Evolutionary conservation across 257 asterid species (phyloP).

Genomic region (Plantago ovata): DNA sequence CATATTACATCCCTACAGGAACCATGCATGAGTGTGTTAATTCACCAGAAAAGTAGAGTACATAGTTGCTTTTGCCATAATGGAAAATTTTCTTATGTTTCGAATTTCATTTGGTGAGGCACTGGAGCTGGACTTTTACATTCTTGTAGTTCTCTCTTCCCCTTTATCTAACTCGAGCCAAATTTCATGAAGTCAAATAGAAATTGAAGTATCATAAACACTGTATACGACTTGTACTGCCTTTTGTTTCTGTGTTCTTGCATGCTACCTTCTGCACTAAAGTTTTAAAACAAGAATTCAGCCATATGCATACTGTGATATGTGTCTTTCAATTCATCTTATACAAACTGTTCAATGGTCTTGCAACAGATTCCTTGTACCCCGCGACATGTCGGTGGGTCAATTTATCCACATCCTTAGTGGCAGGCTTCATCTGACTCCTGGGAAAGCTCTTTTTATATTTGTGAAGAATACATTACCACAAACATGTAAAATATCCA

Average conservation of each 20-base stretch:
- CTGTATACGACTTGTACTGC: too few relatives aligned
- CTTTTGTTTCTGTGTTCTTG: background rate
- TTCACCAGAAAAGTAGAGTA: too few relatives aligned
- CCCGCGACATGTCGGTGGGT: conserved; percentile 94
- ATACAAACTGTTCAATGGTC: background rate
- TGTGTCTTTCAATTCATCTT: background rate
- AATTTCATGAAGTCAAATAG: too few relatives aligned
- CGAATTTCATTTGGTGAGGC: too few relatives aligned
- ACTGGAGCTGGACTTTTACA: background rate
- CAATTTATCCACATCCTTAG: conserved; percentile 82
- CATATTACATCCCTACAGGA: background rate
- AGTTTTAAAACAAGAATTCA: background rate
- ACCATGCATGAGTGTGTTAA: background rate
- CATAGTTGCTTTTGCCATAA: too few relatives aligned
- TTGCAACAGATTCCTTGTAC: conserved; percentile 72
- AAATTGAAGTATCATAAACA: too few relatives aligned
- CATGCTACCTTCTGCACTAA: background rate
- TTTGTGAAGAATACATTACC: conserved; percentile 86
- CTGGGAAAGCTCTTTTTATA: conserved; percentile 90
- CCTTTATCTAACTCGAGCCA: too few relatives aligned
- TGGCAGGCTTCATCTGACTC: conserved; percentile 78
- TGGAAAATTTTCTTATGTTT: too few relatives aligned
- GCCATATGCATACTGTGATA: background rate
- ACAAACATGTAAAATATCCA: conserved; percentile 61
- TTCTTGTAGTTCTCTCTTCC: too few relatives aligned